Base-by-base conservation (phyloP, 1,284 basidiomycete species). In the Amylostereum areolatum region DNA sequence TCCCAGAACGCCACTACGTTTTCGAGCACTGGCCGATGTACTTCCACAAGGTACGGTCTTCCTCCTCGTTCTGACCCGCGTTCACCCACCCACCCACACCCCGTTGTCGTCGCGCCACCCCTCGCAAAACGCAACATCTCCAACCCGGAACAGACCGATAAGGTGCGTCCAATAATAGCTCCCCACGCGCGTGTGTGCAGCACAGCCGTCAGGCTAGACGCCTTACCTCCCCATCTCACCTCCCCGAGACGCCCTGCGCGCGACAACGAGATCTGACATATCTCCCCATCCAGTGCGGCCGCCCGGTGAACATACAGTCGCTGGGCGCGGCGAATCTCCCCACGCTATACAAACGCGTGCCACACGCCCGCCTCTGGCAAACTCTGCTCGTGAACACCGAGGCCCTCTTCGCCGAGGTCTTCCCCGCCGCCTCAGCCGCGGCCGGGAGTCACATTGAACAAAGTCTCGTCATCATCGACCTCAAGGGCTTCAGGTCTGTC, bases 11-110 rank as follows among this genome's bases (percentile, higher is more conserved):
- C 44, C 71, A 78, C 47, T 71, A 75, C 3, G 77, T 88, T 10
- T 85, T 85, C 57, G 75, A 83, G 47, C 79, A 77, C 52, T 88
- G 85, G 85, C 84, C 83, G 4, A 75, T 87, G 67, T 85, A 68
- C 52, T 85, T 85, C 57, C 85, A 88, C 62, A 86, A 86, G 69
- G 83, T 78, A 47, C 36, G 71, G 18, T 18, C 18, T 18, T 18
- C 18, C 18, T 18, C 18, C 18, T 18, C 18, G 18, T 18, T 18
- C 18, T 18, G 18, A 18, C 18, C 18, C 18, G 18, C 18, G 18
- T 18, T 18, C 18, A 18, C 18, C 18, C 18, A 18, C 18, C 18
- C 18, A 18, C 18, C 18, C 18, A 18, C 35, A 12, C 35, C 42
- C 5, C 39, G 44, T 45, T 32, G 37, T 30, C 25, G 30, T 6